phyloP scores from a whole-genome alignment of 108 stramenopile genomes.

The Cyclotella choctawhatcheeana region DNA sequence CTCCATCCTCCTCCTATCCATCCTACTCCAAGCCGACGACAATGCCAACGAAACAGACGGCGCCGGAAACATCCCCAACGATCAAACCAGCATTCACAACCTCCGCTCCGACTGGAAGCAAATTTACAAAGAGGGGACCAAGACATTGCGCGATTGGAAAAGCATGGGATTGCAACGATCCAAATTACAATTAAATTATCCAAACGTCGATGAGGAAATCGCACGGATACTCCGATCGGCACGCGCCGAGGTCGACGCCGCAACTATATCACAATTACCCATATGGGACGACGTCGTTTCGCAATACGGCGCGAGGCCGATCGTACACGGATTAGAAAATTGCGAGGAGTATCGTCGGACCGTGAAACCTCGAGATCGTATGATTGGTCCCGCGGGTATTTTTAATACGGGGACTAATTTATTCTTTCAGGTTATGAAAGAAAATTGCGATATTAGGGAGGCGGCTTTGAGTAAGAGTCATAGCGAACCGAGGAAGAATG shows the following conservation, averaged over 20 bases:
- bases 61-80: background rate
- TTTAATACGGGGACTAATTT: conserved; percentile 88
- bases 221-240: conserved; percentile 58
- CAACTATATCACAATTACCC: conserved; percentile 57
- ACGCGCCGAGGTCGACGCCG: conserved; percentile 53
- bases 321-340: conserved; percentile 63
- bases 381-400: conserved; percentile 62
- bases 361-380: conserved; percentile 31
- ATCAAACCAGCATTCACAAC: background rate
- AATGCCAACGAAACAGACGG: background rate
- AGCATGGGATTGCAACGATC: background rate
- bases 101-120: conserved; percentile 6
- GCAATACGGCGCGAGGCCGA: conserved; percentile 62
- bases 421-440: conserved; percentile 67
- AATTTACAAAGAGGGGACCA: conserved; percentile 10
- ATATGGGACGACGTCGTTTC: conserved; percentile 68
- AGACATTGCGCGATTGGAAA: conserved; percentile 21
- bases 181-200: background rate
- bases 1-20: background rate
- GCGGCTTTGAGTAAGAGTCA: conserved; percentile 5
- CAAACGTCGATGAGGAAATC: conserved; percentile 52
- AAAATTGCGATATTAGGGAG: conserved; percentile 58
- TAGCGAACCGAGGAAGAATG: conserved; percentile 50
- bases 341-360: conserved; percentile 59
- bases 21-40: background rate